Base-by-base conservation (phyloP, 805 yeast species). In the Kuraishia hungarica region DNA sequence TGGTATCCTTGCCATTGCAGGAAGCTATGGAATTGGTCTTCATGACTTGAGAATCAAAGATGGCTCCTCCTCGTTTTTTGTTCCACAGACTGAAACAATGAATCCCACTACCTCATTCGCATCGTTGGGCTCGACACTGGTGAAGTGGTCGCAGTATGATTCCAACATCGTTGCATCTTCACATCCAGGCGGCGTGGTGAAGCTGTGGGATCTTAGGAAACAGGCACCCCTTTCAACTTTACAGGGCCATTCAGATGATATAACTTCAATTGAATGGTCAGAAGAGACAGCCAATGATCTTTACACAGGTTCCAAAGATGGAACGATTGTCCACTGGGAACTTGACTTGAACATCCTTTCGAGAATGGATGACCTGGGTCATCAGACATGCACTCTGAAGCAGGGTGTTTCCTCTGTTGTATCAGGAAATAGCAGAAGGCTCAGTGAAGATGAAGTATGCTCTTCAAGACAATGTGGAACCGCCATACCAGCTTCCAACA, bases 121-220 rank as follows among this genome's bases (percentile, higher is more conserved):
- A 3, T 35, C 43, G 17, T 35, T 13, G 17, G 43, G 46, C n/a
- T 47, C 46, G 22, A 47, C 39, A 22, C 26, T 47, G 51, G 51
- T 52, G 19, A 52, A 52, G 50, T 47, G 50, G 50, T 47, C 50
- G 4, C 26, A 47, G 22, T 47, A 47, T 23, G 50, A 47, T 23
- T 78, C 83, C 29, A 78, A 84, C 61, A 69, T 81, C 21, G 72
- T 89, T 24, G 89, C 91, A 2, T 80, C 90, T 1, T 81, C 84
- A 6, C 87, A 83, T 60, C 67, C 72, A 39, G 81, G 81, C 59
- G 81, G 80, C 2, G 67, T 79, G 2, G 78, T 84, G 48, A 73
- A 83, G 59, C 71, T 89, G 35, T 89, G 96, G 96, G 96, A 89
- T 69, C 80, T 86, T 50, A 75, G 96, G 59, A 78, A 75, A 60